A percentile compares a stretch with the other conserved stretches of the same genome.
phyloP scores from a whole-genome alignment of 768 basidiomycete species.

The Gymnopilus junonius region DNA sequence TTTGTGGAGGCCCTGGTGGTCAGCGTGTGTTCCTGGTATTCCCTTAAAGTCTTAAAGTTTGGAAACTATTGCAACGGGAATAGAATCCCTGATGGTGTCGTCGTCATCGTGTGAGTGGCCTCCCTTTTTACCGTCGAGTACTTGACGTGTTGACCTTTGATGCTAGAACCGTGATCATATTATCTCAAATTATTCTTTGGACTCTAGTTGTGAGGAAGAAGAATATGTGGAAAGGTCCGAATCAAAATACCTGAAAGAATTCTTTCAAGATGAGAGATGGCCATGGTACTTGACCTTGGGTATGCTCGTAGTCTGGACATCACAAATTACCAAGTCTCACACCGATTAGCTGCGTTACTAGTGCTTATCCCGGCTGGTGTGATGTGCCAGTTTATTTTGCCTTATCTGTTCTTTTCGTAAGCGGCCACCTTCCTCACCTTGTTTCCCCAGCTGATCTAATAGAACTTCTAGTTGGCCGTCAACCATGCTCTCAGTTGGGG shows the following conservation, averaged over 20 bases:
- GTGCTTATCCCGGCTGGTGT: not conserved
- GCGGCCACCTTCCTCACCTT: not conserved
- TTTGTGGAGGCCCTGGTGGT: conserved; percentile 1
- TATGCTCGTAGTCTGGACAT: not conserved
- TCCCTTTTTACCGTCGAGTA: not conserved
- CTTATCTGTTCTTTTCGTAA: conserved; percentile 15
- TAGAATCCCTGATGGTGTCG: not conserved
- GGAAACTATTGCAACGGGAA: conserved; percentile 1
- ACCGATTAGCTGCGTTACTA: not conserved
- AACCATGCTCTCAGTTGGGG: conserved; percentile 12
- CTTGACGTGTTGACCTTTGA: not conserved
- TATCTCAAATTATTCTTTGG: conserved; percentile 5
- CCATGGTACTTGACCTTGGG: conserved; percentile 5
- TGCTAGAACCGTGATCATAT: not conserved
- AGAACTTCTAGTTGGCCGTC: conserved; percentile 10
- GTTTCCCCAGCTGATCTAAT: not conserved
- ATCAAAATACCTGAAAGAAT: not conserved
- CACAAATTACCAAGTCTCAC: not conserved
- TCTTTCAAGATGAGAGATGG: conserved; percentile 8
- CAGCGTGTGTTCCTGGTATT: not conserved
- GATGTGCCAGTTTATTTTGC: not conserved
- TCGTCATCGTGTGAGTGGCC: conserved; percentile 1
- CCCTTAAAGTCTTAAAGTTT: not conserved
- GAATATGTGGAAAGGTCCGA: not conserved
- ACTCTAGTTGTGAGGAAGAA: not conserved